Base-by-base conservation (phyloP, 2,329 filamentous ascomycete genomes). In the Neonectria ditissima region DNA sequence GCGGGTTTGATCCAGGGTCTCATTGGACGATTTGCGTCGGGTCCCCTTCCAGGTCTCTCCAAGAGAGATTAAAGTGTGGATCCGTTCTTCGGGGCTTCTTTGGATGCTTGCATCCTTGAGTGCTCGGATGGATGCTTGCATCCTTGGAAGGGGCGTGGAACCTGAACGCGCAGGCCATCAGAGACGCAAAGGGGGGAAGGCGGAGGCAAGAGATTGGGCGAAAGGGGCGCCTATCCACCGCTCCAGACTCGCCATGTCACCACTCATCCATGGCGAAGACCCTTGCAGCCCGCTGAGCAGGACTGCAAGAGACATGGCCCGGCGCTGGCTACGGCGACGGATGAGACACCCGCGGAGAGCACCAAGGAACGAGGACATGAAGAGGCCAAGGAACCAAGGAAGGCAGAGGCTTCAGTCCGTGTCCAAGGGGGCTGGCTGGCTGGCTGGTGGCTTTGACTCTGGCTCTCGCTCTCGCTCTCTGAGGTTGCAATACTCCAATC, bases 41-140 rank as follows among this genome's bases (percentile, higher is more conserved):
- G 28, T 48, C 37, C 37, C 26, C 48, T 22, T 60, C 44, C 50
- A 52, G 45, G 43, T 43, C 55, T 53, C 59, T 20, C 50, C 56
- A 63, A 63, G 61, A 63, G 61, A 63, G 61, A 63, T 63, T 63
- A 56, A 20, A 41, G 51, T 63, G 61, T 63, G 61, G 61, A 52
- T 52, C 56, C 30, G 11, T 30, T 30, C 14, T 5, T 26, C 26
- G 20, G 47, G 18, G 47, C 44, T 34, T 32, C 48, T 61, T 32
- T 37, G 34, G 34, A 37, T 37, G 34, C 14, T 37, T 16, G 34
- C 14, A 37, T 37, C 14, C 34, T 37, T 37, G 30, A 41, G 28
- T 50, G 26, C 32, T 34, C 11, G 20, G 13, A 37, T 37, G 34
- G 14, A 37, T 37, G 56, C 55, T 47, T 26, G 53, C 37, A 62